Conservation (phyloP, 495 filamentous ascomycete genomes). For the Aspergillus steynii region DNA sequence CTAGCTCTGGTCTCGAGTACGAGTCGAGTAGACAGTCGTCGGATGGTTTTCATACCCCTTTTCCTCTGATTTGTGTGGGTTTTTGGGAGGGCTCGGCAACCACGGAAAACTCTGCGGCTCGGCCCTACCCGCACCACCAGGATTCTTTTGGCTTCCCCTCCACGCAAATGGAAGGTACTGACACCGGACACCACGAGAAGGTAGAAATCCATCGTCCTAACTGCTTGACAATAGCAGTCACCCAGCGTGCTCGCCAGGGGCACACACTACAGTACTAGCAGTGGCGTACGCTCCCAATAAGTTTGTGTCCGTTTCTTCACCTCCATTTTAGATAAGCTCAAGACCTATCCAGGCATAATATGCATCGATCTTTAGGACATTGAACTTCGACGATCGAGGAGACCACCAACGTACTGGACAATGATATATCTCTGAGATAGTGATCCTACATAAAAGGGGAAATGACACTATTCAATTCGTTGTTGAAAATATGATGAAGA, state of each 20-base stretch:
- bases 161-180: constrained; percentile 8
- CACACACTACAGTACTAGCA: too few species aligned
- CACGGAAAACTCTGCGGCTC: constrained; percentile 6
- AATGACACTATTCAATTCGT: too few species aligned
- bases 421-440: too few species aligned
- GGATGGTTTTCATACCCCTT: constrained; percentile 8
- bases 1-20: constrained; percentile 8
- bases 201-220: constrained; percentile 6
- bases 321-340: too few species aligned
- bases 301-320: too few species aligned
- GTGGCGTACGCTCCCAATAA: too few species aligned
- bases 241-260: neutral
- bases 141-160: constrained; percentile 4
- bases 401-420: too few species aligned
- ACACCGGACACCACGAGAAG: constrained; percentile 8
- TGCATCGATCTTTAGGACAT: too few species aligned
- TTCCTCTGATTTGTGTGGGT: constrained; percentile 1
- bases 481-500: too few species aligned
- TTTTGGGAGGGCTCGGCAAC: neutral
- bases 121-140: neutral
- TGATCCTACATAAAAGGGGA: too few species aligned
- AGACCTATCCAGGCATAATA: too few species aligned
- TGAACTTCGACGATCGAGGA: too few species aligned
- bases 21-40: constrained; percentile 9
- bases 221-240: neutral